phyloP scores from a whole-genome alignment of 2,329 filamentous ascomycete species.

The Helotiales sp. region DNA sequence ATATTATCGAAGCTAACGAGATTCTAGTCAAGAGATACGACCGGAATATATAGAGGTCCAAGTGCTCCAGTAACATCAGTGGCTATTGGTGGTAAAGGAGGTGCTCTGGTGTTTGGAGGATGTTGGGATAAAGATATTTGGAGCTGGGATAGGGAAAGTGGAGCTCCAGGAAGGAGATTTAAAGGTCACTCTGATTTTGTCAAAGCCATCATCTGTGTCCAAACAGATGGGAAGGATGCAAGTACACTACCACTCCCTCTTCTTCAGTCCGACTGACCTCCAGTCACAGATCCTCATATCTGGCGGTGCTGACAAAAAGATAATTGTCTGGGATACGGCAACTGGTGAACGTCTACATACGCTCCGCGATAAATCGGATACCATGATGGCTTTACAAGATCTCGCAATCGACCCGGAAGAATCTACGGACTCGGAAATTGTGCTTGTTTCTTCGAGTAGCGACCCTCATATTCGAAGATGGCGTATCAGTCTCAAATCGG shows the following conservation, averaged over 20 bases:
- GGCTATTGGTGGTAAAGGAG: conserved; percentile 63
- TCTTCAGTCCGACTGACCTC: conserved; percentile 16
- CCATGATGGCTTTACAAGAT: conserved; percentile 79
- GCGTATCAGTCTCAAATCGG: conserved; percentile 60
- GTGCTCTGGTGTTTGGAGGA: conserved; percentile 75
- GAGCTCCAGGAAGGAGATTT: conserved; percentile 61
- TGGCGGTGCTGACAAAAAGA: conserved; percentile 78
- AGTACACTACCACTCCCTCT: conserved; percentile 22
- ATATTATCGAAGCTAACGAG: conserved; percentile 22
- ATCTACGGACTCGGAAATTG: conserved; percentile 54
- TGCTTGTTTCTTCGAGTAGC: conserved; percentile 80
- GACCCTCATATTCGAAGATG: conserved; percentile 81
- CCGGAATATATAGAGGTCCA: conserved; percentile 70
- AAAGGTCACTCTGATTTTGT: conserved; percentile 90
- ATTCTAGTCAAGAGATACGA: conserved; percentile 49
- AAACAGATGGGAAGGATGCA: conserved; percentile 63
- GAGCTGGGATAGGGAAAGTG: conserved; percentile 74
- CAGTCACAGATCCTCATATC: conserved; percentile 61
- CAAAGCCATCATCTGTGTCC: conserved; percentile 73
- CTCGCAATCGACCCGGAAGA: conserved; percentile 75
- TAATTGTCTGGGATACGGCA: conserved; percentile 80
- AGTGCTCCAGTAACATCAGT: conserved; percentile 80
- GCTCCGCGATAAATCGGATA: conserved; percentile 73
- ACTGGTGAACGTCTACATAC: conserved; percentile 73
- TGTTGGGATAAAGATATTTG: conserved; percentile 95